phyloP scores from a whole-genome alignment of 768 basidiomycete species.

The Fomitopsis pulvina region DNA sequence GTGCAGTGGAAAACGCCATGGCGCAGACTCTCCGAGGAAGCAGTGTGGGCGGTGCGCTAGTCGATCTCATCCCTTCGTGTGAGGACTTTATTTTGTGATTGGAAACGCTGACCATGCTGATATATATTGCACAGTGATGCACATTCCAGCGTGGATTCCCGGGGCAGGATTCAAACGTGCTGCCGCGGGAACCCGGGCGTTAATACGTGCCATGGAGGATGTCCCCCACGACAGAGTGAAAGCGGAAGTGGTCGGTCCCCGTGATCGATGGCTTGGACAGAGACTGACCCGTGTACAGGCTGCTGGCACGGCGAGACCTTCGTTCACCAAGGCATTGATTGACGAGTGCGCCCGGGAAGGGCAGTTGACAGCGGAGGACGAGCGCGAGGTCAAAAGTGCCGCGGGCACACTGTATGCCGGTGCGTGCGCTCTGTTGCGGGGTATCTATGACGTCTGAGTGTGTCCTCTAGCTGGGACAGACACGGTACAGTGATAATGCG shows the following conservation, averaged over 20 bases:
- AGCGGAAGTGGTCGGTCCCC: slow-evolving; percentile 13
- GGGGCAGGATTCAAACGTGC: slow-evolving; percentile 18
- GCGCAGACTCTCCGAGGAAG: slow-evolving; percentile 18
- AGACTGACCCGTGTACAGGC: slow-evolving; percentile 8
- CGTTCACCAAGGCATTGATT: slow-evolving; percentile 11
- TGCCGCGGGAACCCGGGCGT: slow-evolving; percentile 7
- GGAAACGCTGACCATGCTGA: neutral
- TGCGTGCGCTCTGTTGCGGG: slow-evolving; percentile 6
- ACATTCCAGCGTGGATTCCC: slow-evolving; percentile 18
- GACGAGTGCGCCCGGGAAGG: slow-evolving; percentile 10
- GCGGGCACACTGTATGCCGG: slow-evolving; percentile 19
- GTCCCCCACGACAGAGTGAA: slow-evolving; percentile 17
- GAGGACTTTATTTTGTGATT: slow-evolving; percentile 3
- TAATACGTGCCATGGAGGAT: slow-evolving; percentile 10
- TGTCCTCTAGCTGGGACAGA: too few relatives aligned
- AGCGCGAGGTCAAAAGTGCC: slow-evolving; percentile 17
- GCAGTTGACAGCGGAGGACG: slow-evolving; percentile 11
- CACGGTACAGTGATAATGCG: slow-evolving; percentile 8
- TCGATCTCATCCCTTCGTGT: slow-evolving; percentile 28
- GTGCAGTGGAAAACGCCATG: slow-evolving; percentile 21
- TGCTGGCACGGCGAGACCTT: slow-evolving; percentile 13
- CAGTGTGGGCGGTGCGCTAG: slow-evolving; percentile 22
- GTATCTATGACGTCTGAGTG: slow-evolving; percentile 1
- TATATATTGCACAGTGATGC: slow-evolving; percentile 12
- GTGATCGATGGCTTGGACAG: slow-evolving; percentile 12